phyloP scores from a whole-genome alignment of 768 basidiomycete species.

The Trametes sanguinea region DNA sequence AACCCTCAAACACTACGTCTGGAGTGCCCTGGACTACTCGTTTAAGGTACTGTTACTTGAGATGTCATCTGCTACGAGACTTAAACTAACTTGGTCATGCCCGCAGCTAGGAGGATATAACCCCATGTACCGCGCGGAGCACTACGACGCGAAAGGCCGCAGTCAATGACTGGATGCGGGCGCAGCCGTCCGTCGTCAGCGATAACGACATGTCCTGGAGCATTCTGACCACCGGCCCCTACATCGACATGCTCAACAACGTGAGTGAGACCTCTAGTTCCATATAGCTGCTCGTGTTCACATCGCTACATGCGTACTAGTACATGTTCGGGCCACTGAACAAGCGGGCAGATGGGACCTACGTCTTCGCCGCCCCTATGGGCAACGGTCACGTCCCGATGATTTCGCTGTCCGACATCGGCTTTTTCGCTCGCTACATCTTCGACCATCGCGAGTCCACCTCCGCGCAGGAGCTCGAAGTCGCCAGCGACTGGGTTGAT shows the following conservation, averaged over 20 bases:
- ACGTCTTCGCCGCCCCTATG: constrained; percentile 33
- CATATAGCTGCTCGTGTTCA: too few species aligned
- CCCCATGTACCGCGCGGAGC: constrained; percentile 39
- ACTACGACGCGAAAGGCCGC: constrained; percentile 44
- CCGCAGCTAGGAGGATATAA: constrained; percentile 22
- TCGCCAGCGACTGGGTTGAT: constrained; percentile 31
- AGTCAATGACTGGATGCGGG: constrained; percentile 41
- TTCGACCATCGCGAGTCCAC: constrained; percentile 34
- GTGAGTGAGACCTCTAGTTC: neutral
- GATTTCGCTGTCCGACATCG: constrained; percentile 35
- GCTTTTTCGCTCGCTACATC: constrained; percentile 34
- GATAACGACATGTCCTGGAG: constrained; percentile 39
- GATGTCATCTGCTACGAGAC: neutral
- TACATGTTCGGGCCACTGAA: constrained; percentile 28
- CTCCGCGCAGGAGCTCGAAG: constrained; percentile 30
- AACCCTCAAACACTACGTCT: constrained; percentile 42
- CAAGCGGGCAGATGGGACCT: constrained; percentile 33
- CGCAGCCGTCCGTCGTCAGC: constrained; percentile 37
- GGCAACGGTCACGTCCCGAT: constrained; percentile 34
- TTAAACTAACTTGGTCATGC: neutral
- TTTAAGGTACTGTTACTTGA: constrained; percentile 35
- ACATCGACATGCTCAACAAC: constrained; percentile 25
- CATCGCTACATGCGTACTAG: neutral
- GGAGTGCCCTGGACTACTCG: constrained; percentile 42
- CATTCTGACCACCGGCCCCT: constrained; percentile 34